Evolutionary conservation across 2,329 filamentous ascomycete genomes (phyloP).

Genomic region (Alternaria brassicae): DNA sequence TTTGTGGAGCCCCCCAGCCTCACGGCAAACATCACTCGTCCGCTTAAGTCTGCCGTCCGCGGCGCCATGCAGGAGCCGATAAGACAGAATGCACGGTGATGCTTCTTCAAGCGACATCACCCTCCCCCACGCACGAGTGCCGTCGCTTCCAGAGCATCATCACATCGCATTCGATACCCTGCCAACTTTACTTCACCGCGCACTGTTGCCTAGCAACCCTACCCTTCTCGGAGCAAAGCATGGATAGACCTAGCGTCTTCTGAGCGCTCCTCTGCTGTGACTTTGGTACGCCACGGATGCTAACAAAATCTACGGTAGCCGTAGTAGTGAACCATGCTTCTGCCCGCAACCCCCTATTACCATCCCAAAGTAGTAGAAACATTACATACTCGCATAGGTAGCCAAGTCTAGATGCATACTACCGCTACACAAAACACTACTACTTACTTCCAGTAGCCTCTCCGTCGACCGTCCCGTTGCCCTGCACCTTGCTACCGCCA

Average conservation of each 20-base stretch:
- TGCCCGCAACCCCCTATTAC: background rate
- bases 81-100: background rate
- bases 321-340: background rate
- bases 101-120: background rate
- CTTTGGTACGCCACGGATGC: background rate
- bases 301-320: background rate
- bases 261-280: background rate
- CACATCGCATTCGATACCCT: background rate
- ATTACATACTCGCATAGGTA: background rate
- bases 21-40: background rate
- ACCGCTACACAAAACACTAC: background rate
- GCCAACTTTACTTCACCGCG: background rate
- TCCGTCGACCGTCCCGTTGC: background rate
- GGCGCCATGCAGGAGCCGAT: background rate
- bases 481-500: slow-evolving; percentile 37
- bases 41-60: background rate
- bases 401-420: background rate
- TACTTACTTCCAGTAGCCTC: slow-evolving; percentile 8
- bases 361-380: background rate
- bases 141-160: background rate
- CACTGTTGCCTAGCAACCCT: slow-evolving; percentile 14
- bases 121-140: background rate
- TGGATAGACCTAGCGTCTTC: background rate
- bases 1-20: slow-evolving; percentile 17
- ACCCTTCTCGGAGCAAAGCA: background rate